Conservation (phyloP, 768 basidiomycete genomes). For the Leccinum rimulosum region DNA sequence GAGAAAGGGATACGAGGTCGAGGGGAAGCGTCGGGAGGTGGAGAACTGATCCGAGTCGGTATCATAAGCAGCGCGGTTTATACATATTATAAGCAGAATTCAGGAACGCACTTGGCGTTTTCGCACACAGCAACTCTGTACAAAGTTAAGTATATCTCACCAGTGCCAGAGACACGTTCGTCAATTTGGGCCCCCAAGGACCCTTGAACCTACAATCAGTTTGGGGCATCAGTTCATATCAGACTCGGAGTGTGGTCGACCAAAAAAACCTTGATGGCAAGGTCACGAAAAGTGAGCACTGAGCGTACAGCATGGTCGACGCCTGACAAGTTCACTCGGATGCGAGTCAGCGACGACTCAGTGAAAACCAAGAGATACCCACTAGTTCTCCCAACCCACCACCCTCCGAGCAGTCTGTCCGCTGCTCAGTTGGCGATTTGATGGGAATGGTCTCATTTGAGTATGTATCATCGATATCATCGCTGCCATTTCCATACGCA, state of each 20-base stretch:
- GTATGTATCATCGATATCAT: no score
- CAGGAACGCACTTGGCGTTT: conserved; percentile 16
- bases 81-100: neutral
- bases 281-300: no score
- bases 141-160: conserved; percentile 11
- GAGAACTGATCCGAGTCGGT: neutral
- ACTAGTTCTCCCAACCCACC: no score
- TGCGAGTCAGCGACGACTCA: no score
- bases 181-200: conserved; percentile 7
- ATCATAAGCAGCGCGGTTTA: conserved; percentile 14
- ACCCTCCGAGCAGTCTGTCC: no score
- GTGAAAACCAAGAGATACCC: no score
- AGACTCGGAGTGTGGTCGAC: neutral
- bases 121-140: conserved; percentile 14
- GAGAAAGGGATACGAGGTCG: neutral
- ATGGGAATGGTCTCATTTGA: no score
- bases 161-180: conserved; percentile 9
- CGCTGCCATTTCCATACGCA: no score
- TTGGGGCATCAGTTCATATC: neutral
- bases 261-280: neutral
- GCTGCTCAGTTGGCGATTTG: no score
- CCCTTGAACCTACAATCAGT: neutral
- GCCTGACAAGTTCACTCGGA: neutral
- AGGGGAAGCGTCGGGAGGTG: conserved; percentile 2
- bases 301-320: no score